phyloP scores from a whole-genome alignment of 192 early-diverging fungal genomes.

The Umbelopsis isabellina region DNA sequence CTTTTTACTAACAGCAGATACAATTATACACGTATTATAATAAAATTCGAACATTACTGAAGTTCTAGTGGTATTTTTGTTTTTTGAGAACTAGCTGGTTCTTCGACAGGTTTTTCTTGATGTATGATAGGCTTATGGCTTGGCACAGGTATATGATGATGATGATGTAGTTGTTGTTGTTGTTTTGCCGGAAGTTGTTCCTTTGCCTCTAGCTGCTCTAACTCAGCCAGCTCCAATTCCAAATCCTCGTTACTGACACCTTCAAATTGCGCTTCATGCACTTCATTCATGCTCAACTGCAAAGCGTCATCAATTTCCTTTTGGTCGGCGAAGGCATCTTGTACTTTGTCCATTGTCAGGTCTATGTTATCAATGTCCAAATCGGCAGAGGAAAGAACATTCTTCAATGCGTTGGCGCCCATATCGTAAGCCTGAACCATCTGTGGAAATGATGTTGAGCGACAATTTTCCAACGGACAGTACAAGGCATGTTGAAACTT shows the following conservation, averaged over 20 bases:
- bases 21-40: not conserved
- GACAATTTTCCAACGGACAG: not conserved
- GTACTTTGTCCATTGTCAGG: slow-evolving; percentile 61
- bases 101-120: not conserved
- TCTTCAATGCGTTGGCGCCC: slow-evolving; percentile 58
- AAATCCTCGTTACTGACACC: not conserved
- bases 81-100: slow-evolving; percentile 4
- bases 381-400: slow-evolving; percentile 46
- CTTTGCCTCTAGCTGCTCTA: not conserved
- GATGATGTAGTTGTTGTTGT: not conserved
- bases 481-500: not conserved
- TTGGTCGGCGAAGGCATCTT: slow-evolving; percentile 64
- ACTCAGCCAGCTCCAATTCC: not conserved
- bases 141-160: slow-evolving; percentile 3
- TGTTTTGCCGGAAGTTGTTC: not conserved
- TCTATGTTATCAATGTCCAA: slow-evolving; percentile 57
- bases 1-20: no score
- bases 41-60: not conserved
- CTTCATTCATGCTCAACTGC: not conserved
- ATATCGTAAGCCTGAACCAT: slow-evolving; percentile 62
- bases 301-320: slow-evolving; percentile 60
- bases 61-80: slow-evolving; percentile 16
- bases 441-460: slow-evolving; percentile 30
- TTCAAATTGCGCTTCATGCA: not conserved
- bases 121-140: not conserved